Conservation (phyloP, 352 stramenopile species). For the Phytophthora cactorum region DNA sequence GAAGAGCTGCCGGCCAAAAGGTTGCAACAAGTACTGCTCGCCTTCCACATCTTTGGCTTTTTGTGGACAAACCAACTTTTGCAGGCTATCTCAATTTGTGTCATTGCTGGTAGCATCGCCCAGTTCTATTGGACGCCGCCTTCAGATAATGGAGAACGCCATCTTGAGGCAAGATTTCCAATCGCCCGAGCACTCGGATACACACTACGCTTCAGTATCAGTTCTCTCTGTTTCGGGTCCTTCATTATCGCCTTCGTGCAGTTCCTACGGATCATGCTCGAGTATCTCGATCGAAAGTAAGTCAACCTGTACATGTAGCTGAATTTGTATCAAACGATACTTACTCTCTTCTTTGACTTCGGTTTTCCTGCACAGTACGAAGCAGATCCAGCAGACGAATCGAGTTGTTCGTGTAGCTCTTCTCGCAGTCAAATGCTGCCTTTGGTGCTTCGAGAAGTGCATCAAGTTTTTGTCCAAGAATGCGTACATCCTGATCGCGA, state of each 20-base stretch:
- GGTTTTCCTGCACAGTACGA: conserved; percentile 51
- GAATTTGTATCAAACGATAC: background rate
- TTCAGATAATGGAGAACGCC: conserved; percentile 33
- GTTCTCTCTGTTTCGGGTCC: conserved; percentile 96
- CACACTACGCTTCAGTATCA: conserved; percentile 91
- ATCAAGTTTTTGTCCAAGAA: conserved; percentile 99
- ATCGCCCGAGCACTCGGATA: conserved; percentile 65
- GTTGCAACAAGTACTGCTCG: conserved; percentile 62
- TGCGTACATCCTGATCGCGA: conserved; percentile 92
- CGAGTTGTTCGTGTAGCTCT: conserved; percentile 87
- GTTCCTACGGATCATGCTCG: conserved; percentile 92
- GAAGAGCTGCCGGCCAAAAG: conserved; percentile 45
- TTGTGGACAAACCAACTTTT: conserved; percentile 98
- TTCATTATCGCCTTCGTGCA: conserved; percentile 98
- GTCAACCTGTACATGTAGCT: conserved; percentile 6
- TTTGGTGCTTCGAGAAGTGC: conserved; percentile 97
- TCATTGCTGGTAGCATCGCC: conserved; percentile 90
- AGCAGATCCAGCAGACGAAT: conserved; percentile 77
- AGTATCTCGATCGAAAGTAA: conserved; percentile 95
- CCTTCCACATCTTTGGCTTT: conserved; percentile 94
- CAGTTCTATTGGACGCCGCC: conserved; percentile 93
- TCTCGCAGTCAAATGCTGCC: conserved; percentile 83
- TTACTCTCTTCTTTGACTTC: background rate
- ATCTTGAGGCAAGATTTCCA: conserved; percentile 63
- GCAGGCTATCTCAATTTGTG: conserved; percentile 94